Conservation (phyloP, 2,329 filamentous ascomycete genomes). For the Pseudocercospora eumusae region DNA sequence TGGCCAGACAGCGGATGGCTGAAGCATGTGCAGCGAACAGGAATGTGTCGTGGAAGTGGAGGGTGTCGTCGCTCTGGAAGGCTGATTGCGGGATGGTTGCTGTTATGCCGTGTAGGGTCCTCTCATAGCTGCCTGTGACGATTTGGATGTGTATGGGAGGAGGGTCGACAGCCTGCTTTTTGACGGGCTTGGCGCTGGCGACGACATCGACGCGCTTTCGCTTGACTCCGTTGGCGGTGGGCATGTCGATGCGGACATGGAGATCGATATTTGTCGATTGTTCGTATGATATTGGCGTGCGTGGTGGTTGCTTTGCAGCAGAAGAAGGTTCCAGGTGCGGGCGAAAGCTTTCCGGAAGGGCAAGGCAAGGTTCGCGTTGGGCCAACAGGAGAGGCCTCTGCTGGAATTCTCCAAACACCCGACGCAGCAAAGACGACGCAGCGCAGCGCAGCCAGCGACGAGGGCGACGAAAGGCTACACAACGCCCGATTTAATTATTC, state of each 20-base stretch:
- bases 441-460: too few species aligned
- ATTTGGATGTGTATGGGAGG: slow-evolving; percentile 72
- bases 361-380: too few species aligned
- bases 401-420: too few species aligned
- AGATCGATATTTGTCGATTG: too few species aligned
- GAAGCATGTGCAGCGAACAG: slow-evolving; percentile 92
- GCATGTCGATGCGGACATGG: too few species aligned
- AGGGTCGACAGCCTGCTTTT: slow-evolving; percentile 16
- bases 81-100: slow-evolving; percentile 60
- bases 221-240: slow-evolving; percentile 18
- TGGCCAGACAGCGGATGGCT: slow-evolving; percentile 82
- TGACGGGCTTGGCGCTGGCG: slow-evolving; percentile 18
- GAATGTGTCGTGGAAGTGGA: slow-evolving; percentile 86
- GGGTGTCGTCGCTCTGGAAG: slow-evolving; percentile 33
- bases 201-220: slow-evolving; percentile 26
- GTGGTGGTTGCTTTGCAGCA: not conserved
- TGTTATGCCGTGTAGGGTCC: slow-evolving; percentile 85
- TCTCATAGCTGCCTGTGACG: slow-evolving; percentile 89
- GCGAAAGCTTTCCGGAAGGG: too few species aligned
- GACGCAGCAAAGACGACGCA: too few species aligned
- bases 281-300: too few species aligned
- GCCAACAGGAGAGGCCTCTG: not conserved
- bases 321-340: too few species aligned
- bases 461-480: slow-evolving; percentile 11
- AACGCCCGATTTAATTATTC: slow-evolving; percentile 1